A percentile compares a stretch with the other conserved stretches of the same genome.
These are phyloP conservation scores for Colletotrichum kahawae DNA, from an alignment of 2,329 filamentous ascomycete genomes.

Conservation along the genomic window DNA sequence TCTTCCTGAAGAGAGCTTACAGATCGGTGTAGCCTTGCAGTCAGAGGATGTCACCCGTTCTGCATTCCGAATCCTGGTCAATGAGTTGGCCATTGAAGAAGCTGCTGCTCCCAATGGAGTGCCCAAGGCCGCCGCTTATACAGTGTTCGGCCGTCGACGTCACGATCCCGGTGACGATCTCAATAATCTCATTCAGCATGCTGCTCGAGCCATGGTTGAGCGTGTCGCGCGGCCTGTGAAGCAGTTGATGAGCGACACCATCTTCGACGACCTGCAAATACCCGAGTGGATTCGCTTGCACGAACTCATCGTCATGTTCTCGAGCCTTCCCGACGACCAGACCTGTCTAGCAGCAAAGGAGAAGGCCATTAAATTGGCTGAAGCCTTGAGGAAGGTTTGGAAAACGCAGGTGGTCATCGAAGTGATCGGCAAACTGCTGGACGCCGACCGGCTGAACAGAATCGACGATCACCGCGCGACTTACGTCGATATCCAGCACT, in stretches of 20 bases:
- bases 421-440: background rate
- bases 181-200: slow-evolving; percentile 63
- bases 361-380: slow-evolving; percentile 24
- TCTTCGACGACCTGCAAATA: slow-evolving; percentile 34
- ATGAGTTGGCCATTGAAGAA: slow-evolving; percentile 61
- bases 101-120: slow-evolving; percentile 26
- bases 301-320: slow-evolving; percentile 30
- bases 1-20: slow-evolving; percentile 65
- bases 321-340: background rate
- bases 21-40: slow-evolving; percentile 56
- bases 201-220: slow-evolving; percentile 56
- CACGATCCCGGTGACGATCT: slow-evolving; percentile 58
- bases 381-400: background rate
- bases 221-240: slow-evolving; percentile 40
- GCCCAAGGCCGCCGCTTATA: slow-evolving; percentile 24
- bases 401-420: slow-evolving; percentile 8
- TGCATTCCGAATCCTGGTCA: slow-evolving; percentile 66
- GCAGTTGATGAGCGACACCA: slow-evolving; percentile 35
- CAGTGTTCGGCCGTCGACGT: slow-evolving; percentile 51
- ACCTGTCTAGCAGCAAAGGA: slow-evolving; percentile 10
- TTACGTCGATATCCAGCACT: slow-evolving; percentile 39
- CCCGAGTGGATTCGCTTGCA: slow-evolving; percentile 39
- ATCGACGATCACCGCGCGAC: slow-evolving; percentile 40
- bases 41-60: slow-evolving; percentile 46
- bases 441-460: background rate